Conservation (phyloP, 2,329 filamentous ascomycete species). For the Cytospora piceicola region DNA sequence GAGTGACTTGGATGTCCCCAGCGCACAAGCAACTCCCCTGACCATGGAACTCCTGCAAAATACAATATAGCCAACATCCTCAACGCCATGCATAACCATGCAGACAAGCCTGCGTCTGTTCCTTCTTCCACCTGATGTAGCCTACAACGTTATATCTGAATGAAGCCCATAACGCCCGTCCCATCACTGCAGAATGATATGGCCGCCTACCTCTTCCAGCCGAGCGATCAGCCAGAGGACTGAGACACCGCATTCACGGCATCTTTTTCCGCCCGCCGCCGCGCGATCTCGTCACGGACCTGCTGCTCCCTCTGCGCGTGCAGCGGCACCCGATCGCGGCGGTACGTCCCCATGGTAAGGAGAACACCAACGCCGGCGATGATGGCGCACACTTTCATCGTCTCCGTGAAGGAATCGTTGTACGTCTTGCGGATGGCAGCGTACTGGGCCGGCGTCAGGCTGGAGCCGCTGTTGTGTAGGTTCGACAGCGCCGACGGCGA, state of each 20-base stretch:
- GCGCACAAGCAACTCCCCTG: not conserved
- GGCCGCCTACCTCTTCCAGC: not conserved
- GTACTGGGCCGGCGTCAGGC: constrained; percentile 38
- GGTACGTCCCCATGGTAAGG: constrained; percentile 46
- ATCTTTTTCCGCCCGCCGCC: constrained; percentile 31
- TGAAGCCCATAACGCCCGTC: not conserved
- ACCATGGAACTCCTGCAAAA: not conserved
- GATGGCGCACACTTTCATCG: constrained; percentile 52
- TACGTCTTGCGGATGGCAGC: constrained; percentile 45
- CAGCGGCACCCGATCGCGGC: constrained; percentile 38
- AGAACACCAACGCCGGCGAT: constrained; percentile 48
- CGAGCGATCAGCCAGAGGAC: not conserved
- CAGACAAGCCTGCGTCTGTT: not conserved
- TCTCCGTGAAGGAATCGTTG: constrained; percentile 48
- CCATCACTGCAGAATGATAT: not conserved
- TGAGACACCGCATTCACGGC: constrained; percentile 5
- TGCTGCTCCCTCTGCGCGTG: constrained; percentile 36
- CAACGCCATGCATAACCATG: not conserved
- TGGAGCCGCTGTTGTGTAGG: constrained; percentile 26
- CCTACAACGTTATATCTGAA: not conserved
- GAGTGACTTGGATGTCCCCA: not conserved
- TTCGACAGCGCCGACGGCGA: constrained; percentile 30
- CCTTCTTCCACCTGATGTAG: not conserved
- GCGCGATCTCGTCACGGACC: constrained; percentile 35
- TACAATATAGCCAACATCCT: not conserved